These are phyloP conservation scores for Hibiscus tridactylites DNA, from an alignment of 345 rosid species.

Conservation along the genomic window DNA sequence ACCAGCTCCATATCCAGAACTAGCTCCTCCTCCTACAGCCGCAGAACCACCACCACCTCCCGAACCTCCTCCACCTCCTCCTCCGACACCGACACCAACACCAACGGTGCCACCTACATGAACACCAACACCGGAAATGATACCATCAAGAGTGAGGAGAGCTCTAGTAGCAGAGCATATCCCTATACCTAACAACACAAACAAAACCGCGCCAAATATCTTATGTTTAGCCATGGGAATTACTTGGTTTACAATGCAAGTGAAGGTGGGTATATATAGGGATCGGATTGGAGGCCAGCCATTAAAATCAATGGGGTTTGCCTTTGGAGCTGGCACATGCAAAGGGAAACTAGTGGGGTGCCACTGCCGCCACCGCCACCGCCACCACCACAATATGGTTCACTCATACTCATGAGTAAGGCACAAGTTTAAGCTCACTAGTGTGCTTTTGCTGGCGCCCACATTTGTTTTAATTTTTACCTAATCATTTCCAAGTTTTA, in stretches of 20 bases:
- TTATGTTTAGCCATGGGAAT: conserved; percentile 22
- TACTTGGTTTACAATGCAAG: conserved; percentile 2
- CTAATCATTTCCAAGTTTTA: too few species aligned
- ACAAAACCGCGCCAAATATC: conserved; percentile 14
- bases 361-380: too few species aligned
- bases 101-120: conserved; percentile 1
- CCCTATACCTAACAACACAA: conserved; percentile 27
- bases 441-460: conserved; percentile 1
- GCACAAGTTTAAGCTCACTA: neutral
- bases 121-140: neutral
- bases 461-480: neutral
- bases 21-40: conserved; percentile 8
- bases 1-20: conserved; percentile 8
- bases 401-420: neutral
- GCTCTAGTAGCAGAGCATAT: conserved; percentile 32
- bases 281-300: neutral
- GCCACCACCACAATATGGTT: neutral
- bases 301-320: neutral
- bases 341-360: too few species aligned
- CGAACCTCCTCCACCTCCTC: conserved; percentile 7
- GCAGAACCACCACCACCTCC: conserved; percentile 14
- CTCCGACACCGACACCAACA: neutral
- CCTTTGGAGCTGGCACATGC: too few species aligned
- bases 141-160: conserved; percentile 25
- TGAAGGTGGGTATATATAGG: conserved; percentile 26